These are phyloP conservation scores for Penicillium daleae DNA, from an alignment of 495 filamentous ascomycete genomes.

Conservation along the genomic window DNA sequence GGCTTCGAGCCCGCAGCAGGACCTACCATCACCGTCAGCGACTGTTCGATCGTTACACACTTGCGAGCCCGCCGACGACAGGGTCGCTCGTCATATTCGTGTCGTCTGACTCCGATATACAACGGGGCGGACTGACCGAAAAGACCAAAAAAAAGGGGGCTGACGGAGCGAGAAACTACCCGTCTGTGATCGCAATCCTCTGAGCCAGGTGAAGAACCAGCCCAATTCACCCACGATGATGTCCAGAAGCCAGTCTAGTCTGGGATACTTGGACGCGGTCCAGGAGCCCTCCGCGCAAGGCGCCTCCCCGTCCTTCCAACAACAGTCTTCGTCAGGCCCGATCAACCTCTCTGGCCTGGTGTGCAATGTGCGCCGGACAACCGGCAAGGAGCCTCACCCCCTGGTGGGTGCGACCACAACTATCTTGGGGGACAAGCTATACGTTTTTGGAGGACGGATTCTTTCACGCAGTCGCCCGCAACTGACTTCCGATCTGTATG, in stretches of 20 bases:
- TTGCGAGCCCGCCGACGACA: not conserved
- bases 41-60: conserved; percentile 19
- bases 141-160: conserved; percentile 7
- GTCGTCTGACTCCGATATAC: conserved; percentile 3
- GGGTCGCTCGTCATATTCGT: conserved; percentile 13
- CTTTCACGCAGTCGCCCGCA: conserved; percentile 81
- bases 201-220: conserved; percentile 8
- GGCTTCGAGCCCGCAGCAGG: conserved; percentile 15
- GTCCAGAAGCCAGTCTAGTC: conserved; percentile 52
- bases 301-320: conserved; percentile 37
- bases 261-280: conserved; percentile 19
- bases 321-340: conserved; percentile 46
- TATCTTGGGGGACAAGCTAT: conserved; percentile 89
- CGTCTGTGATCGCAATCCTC: conserved; percentile 1
- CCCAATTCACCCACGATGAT: conserved; percentile 37
- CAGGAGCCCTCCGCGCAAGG: conserved; percentile 40
- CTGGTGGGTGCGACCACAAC: conserved; percentile 95
- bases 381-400: conserved; percentile 86
- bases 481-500: conserved; percentile 87
- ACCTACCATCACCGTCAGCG: conserved; percentile 17
- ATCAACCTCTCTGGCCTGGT: conserved; percentile 83
- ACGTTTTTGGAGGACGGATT: conserved; percentile 91
- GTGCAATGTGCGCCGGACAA: conserved; percentile 91
- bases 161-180: conserved; percentile 4
- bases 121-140: not conserved